Percentiles rank a stretch among this genome's conserved stretches.
These are phyloP conservation scores for Cladophialophora immunda DNA, from an alignment of 2,329 filamentous ascomycete species.

Conservation along the genomic window DNA sequence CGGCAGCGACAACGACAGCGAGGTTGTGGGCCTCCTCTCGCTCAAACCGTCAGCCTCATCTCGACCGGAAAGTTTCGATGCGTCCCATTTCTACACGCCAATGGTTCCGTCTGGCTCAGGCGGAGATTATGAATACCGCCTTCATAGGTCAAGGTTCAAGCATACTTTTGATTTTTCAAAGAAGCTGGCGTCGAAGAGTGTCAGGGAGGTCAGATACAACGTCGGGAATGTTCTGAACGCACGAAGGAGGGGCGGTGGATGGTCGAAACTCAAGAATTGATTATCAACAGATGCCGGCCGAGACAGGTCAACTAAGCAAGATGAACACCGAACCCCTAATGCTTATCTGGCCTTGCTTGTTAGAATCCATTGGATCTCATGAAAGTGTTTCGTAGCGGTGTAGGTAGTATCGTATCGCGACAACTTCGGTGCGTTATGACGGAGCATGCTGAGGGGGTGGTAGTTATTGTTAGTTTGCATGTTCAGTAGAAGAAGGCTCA, in stretches of 20 bases:
- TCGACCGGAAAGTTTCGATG: neutral
- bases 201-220: neutral
- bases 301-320: neutral
- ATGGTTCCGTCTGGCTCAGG: constrained; percentile 7
- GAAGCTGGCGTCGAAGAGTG: neutral
- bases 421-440: neutral
- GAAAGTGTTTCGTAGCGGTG: neutral
- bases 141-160: constrained; percentile 15
- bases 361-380: neutral
- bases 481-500: neutral
- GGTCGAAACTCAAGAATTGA: constrained; percentile 18
- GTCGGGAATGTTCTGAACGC: constrained; percentile 6
- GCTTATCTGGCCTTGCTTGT: neutral
- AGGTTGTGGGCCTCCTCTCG: constrained; percentile 19
- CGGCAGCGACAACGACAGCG: constrained; percentile 5
- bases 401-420: neutral
- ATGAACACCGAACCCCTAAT: neutral
- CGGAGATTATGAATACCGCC: constrained; percentile 7
- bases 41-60: neutral
- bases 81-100: constrained; percentile 12
- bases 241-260: constrained; percentile 4
- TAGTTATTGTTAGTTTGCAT: neutral
- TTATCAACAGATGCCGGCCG: neutral
- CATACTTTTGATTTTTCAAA: neutral
- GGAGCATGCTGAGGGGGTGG: neutral